Evolutionary conservation across 371 early-diverging fungal genomes (phyloP), one percentile per base, ranked within the genome.

Genomic region (Mycotypha africana): DNA sequence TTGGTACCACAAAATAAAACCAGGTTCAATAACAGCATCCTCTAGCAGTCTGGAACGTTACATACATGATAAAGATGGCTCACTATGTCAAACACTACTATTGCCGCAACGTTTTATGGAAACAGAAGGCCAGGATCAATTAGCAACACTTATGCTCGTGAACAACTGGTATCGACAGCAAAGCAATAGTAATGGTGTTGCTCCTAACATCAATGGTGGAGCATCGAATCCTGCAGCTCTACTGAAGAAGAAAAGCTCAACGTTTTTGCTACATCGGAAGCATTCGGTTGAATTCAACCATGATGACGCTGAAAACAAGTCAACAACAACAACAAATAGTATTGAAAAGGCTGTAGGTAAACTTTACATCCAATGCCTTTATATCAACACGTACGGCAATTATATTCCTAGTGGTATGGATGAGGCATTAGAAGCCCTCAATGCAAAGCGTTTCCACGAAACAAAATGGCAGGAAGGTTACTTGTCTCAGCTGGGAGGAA

Each of bases 321-420:
- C 33, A 33, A 8, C 24, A 14, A 11, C 8, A 56, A n/a, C 20
- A 37, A 26, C 20, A 5, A 9, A 4, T 4, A 14, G 4, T 14
- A 33, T 6, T 15, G 65, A 67, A 49, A 67, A 67, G 26, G 71
- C 65, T 4, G 63, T 71, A 6, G 71, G 71, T 2, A 71, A 67
- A 25, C 28, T 71, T 4, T 52, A 56, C 2, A 49, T 60, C 1
- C 42, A 65, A 20, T 47, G 60, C 14, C 53, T 67, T 31, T 53
- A 46, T 39, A n/a, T 44, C 2, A n/a, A 30, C 6, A 26, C 7
- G 1, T 15, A 32, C 10, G 33, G 39, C 14, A 20, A 42, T 17
- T 19, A 38, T 26, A 36, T 58, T 15, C 51, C 58, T 23, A 51
- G 53, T 12, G 33, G n/a, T 12, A 45, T 70, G 26, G 42, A 60